A percentile compares a stretch with the other conserved stretches of the same genome.
These are phyloP conservation scores for Penicillium canariense DNA, from an alignment of 495 filamentous ascomycete species.

Conservation along the genomic window DNA sequence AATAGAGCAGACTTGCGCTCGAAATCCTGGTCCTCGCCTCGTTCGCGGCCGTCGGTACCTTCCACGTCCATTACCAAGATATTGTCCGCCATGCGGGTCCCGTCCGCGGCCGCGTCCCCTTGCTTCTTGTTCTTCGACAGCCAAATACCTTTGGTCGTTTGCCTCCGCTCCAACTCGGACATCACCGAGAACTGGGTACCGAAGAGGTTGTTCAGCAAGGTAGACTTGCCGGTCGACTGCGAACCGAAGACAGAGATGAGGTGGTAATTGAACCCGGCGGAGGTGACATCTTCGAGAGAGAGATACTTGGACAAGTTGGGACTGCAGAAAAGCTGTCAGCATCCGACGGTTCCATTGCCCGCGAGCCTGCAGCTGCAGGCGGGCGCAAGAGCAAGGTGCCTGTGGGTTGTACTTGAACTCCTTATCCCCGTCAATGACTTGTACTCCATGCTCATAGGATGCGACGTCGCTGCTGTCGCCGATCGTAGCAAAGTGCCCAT, in stretches of 20 bases:
- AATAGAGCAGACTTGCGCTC: slow-evolving; percentile 97
- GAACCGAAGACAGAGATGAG: slow-evolving; percentile 98
- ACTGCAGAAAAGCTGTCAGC: slow-evolving; percentile 47
- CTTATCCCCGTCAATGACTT: slow-evolving; percentile 95
- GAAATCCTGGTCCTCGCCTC: slow-evolving; percentile 98
- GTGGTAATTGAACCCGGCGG: slow-evolving; percentile 96
- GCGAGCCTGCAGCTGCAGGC: slow-evolving; percentile 3
- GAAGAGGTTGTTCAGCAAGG: slow-evolving; percentile 92
- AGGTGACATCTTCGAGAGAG: slow-evolving; percentile 69
- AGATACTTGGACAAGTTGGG: slow-evolving; percentile 80
- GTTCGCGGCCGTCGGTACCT: slow-evolving; percentile 93
- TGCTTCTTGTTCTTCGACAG: slow-evolving; percentile 88
- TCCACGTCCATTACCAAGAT: slow-evolving; percentile 99
- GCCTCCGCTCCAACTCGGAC: slow-evolving; percentile 83
- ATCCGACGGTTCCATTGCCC: not conserved
- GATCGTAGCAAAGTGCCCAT: slow-evolving; percentile 83
- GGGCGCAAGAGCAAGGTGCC: slow-evolving; percentile 7
- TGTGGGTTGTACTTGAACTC: slow-evolving; percentile 74
- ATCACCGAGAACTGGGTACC: slow-evolving; percentile 96
- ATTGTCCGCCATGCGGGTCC: slow-evolving; percentile 80
- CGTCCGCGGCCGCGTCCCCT: slow-evolving; percentile 26
- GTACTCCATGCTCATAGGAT: slow-evolving; percentile 87
- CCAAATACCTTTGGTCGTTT: slow-evolving; percentile 99
- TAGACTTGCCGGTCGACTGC: slow-evolving; percentile 98
- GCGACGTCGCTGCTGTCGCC: slow-evolving; percentile 62